Percentiles rank a stretch among this genome's conserved stretches.
Evolutionary conservation across 1,284 basidiomycete genomes (phyloP).

Genomic region (Cryptococcus sp.): DNA sequence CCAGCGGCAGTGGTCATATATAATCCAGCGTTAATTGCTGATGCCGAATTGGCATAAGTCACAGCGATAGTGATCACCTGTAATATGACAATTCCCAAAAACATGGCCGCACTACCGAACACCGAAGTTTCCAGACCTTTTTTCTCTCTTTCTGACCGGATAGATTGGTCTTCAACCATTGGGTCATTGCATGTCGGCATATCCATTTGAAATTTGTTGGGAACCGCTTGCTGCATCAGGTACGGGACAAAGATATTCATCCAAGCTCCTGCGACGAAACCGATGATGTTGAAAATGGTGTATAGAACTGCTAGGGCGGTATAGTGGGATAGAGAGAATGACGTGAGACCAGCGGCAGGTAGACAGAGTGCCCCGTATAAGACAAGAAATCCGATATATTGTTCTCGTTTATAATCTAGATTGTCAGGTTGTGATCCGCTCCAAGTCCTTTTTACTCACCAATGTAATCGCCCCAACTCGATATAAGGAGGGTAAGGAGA

Average conservation of each 20-base stretch:
- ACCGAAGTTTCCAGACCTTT: conserved; percentile 6
- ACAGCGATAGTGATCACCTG: conserved; percentile 6
- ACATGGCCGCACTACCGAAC: not conserved
- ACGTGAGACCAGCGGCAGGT: conserved; percentile 6
- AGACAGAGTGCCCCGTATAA: conserved; percentile 6
- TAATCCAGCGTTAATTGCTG: conserved; percentile 2
- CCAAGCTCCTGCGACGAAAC: conserved; percentile 6
- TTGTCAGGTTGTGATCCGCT: no score
- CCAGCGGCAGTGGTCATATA: conserved; percentile 7
- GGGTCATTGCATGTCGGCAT: not conserved
- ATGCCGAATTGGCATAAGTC: not conserved
- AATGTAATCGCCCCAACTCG: conserved; percentile 7
- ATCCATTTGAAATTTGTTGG: conserved; percentile 1
- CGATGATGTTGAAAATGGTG: conserved; percentile 6
- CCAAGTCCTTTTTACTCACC: not conserved
- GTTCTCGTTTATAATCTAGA: conserved; percentile 5
- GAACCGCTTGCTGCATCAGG: conserved; percentile 3
- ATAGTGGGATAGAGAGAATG: conserved; percentile 2
- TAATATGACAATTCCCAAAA: conserved; percentile 1
- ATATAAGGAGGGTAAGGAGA: conserved; percentile 5
- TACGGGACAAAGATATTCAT: conserved; percentile 8
- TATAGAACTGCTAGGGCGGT: conserved; percentile 3
- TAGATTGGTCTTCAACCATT: not conserved
- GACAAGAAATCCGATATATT: conserved; percentile 4
- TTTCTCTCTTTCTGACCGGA: not conserved